Evolutionary conservation across 495 filamentous ascomycete genomes (phyloP), one percentile per base, ranked within the genome.

Genomic region (Neurospora sp.): DNA sequence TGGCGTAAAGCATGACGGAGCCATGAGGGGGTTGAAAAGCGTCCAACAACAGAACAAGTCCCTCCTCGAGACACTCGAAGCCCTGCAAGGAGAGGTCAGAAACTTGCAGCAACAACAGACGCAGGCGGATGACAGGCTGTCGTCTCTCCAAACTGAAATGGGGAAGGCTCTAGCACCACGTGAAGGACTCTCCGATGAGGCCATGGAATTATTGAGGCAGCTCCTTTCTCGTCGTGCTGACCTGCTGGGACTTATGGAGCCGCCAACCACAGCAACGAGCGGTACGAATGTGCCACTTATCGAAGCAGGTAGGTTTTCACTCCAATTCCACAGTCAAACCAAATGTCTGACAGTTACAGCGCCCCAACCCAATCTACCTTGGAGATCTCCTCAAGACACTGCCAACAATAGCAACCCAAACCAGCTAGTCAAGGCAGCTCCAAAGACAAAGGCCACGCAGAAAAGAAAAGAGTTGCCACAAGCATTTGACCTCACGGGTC

Each of bases 11-110:
- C 73, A 71, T 5, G 74, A 70, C 11, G 37, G 27, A 5, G 66
- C 70, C 27, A 37, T 75, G 3, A n/a, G 46, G 7, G 76, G 76
- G 2, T 66, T 75, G n/a, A 69, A 35, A 5, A 18, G 37, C 14
- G 37, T 76, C n/a, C 77, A 73, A 20, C 60, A 78, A 5, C 73
- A 79, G 37, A 74, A 72, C 16, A 40, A 60, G 23, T 46, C 69
- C 14, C 71, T 74, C 0, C 70, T 78, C 2, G 72, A 76, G 37
- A 73, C 44, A 60, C 60, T 79, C 6, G 72, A 76, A 23, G 42
- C 39, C 11, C 41, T 80, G 7, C 74, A 75, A 40, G 75, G 16
- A 6, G 78, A 79, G 73, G 11, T 80, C 40, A 39, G 35, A 35
- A 72, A 71, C 14, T 10, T 77, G 27, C 73, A 71, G 42, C 74